A percentile compares a stretch with the other conserved stretches of the same genome.
phyloP scores from a whole-genome alignment of 2,329 filamentous ascomycete species.

The Escovopsis weberi region DNA sequence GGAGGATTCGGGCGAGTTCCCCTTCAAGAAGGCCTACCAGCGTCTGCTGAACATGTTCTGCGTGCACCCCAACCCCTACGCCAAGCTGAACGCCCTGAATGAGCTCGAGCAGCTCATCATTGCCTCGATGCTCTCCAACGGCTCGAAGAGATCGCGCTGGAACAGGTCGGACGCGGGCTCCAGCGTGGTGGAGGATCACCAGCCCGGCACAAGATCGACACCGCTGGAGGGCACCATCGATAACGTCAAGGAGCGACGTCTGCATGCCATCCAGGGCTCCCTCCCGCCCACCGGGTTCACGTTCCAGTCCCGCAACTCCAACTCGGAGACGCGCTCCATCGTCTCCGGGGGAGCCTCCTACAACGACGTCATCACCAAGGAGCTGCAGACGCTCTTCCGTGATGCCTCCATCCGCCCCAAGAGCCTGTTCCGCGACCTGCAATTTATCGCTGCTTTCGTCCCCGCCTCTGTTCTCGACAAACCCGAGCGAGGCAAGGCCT shows the following conservation, averaged over 20 bases:
- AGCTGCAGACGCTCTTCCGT: constrained; percentile 53
- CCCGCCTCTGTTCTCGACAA: constrained; percentile 45
- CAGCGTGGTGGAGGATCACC: constrained; percentile 19
- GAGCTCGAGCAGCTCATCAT: constrained; percentile 74
- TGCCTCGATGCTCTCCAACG: constrained; percentile 42
- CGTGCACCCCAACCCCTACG: constrained; percentile 73
- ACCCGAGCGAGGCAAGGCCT: constrained; percentile 58
- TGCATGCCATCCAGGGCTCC: constrained; percentile 29
- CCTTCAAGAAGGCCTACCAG: constrained; percentile 67
- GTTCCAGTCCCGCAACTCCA: constrained; percentile 25
- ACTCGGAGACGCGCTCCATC: constrained; percentile 32
- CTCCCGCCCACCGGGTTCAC: constrained; percentile 17
- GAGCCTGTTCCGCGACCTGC: constrained; percentile 67
- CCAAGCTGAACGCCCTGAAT: constrained; percentile 69
- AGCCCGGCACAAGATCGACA: constrained; percentile 22
- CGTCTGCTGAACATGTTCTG: constrained; percentile 75
- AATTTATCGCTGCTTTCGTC: constrained; percentile 57
- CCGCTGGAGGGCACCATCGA: constrained; percentile 53
- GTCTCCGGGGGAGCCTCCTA: constrained; percentile 36
- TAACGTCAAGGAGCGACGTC: constrained; percentile 53
- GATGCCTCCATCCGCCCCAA: constrained; percentile 58
- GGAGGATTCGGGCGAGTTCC: constrained; percentile 42
- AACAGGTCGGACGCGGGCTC: constrained; percentile 23
- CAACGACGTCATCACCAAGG: constrained; percentile 49
- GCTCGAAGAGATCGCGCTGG: constrained; percentile 20